Evolutionary conservation across 1,284 basidiomycete species (phyloP).

Genomic region (Vanrija humicola): DNA sequence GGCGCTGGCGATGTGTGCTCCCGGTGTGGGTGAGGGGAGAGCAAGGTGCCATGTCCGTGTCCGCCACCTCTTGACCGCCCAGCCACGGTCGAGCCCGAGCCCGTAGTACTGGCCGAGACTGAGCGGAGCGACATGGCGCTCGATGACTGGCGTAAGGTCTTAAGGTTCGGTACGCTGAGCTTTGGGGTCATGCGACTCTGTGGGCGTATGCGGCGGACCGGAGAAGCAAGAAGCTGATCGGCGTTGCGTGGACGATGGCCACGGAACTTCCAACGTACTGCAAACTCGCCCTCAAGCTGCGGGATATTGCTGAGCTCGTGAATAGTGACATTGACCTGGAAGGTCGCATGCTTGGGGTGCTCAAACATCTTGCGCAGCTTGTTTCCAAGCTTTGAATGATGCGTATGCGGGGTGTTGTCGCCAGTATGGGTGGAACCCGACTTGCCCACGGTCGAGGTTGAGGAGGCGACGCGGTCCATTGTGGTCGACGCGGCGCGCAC

Average conservation of each 20-base stretch:
- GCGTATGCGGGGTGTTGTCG: neutral
- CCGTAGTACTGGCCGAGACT: neutral
- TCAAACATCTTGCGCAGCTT: conserved; percentile 34
- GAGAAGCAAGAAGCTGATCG: conserved; percentile 4
- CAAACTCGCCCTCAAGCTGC: conserved; percentile 37
- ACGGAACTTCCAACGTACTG: conserved; percentile 39
- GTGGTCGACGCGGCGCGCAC: no score
- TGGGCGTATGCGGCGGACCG: neutral
- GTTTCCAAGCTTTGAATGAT: conserved; percentile 1
- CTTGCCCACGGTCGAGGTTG: no score
- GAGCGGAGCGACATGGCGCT: neutral
- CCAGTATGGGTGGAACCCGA: neutral
- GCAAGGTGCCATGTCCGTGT: neutral
- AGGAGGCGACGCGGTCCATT: no score
- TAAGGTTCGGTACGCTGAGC: neutral
- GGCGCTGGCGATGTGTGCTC: neutral
- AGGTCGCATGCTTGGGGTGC: conserved; percentile 24
- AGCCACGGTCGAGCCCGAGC: neutral
- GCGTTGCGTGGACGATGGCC: conserved; percentile 26
- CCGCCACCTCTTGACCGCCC: neutral
- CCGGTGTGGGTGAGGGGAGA: neutral
- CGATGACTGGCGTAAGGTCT: neutral
- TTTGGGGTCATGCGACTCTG: conserved; percentile 7
- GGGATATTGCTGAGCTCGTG: conserved; percentile 44
- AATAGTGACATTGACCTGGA: conserved; percentile 30